Evolutionary conservation across 331 rosid species (phyloP).

Genomic region (Cydonia oblonga): DNA sequence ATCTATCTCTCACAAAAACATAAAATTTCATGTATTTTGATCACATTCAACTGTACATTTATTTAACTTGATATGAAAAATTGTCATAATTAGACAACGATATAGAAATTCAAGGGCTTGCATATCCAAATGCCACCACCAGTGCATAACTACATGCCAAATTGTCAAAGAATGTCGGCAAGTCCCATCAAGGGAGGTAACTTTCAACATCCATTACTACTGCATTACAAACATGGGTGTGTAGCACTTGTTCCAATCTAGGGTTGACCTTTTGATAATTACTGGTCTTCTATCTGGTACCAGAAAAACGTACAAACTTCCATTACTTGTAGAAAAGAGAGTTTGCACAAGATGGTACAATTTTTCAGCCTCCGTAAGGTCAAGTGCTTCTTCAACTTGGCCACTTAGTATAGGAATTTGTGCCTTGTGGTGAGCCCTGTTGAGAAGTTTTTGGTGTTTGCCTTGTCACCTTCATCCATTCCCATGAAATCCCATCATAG

Average conservation of each 20-base stretch:
- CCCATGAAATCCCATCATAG: background rate
- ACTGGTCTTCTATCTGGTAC: conserved; percentile 14
- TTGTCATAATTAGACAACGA: no score
- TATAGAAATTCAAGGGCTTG: no score
- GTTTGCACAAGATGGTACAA: background rate
- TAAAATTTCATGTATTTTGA: no score
- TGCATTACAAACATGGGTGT: conserved; percentile 1
- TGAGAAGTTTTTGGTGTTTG: conserved; percentile 13
- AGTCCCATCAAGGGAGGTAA: background rate
- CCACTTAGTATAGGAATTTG: conserved; percentile 8
- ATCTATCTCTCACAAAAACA: no score
- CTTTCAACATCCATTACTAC: conserved; percentile 1
- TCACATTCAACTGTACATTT: rapidly evolving
- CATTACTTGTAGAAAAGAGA: background rate
- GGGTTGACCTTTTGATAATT: conserved; percentile 1
- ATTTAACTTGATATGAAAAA: no score
- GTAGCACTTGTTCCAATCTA: conserved; percentile 4
- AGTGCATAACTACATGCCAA: background rate
- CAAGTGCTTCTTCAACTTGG: conserved; percentile 27
- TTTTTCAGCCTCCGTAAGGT: background rate
- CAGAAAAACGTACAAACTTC: background rate
- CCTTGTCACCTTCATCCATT: conserved; percentile 15
- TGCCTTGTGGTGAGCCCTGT: conserved; percentile 21
- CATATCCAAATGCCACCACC: background rate
- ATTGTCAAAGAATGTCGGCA: background rate